Conservation (phyloP, 352 stramenopile genomes). For the Pseudoperonospora humuli region DNA sequence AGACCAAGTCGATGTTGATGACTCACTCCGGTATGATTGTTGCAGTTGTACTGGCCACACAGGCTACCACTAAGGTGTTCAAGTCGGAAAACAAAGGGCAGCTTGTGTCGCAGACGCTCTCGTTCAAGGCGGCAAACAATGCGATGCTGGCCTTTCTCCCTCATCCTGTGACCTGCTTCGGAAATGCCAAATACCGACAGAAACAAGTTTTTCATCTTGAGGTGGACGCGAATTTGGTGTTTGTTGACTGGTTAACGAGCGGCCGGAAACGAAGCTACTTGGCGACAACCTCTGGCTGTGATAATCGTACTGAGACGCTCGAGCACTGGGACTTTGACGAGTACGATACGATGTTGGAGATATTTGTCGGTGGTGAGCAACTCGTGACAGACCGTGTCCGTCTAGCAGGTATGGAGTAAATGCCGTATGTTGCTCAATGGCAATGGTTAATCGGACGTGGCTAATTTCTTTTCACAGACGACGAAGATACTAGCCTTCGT, state of each 20-base stretch:
- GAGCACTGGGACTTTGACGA: slow-evolving; percentile 77
- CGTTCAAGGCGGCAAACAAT: slow-evolving; percentile 34
- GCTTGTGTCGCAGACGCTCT: slow-evolving; percentile 48
- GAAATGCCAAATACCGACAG: slow-evolving; percentile 59
- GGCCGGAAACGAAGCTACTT: slow-evolving; percentile 77
- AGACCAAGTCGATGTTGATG: background rate
- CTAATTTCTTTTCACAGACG: slow-evolving; percentile 29
- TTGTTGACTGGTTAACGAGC: slow-evolving; percentile 82
- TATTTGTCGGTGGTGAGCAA: slow-evolving; percentile 42
- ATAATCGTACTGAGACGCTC: slow-evolving; percentile 55
- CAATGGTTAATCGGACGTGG: background rate
- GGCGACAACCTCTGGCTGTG: slow-evolving; percentile 43
- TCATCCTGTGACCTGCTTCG: slow-evolving; percentile 78
- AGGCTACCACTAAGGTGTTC: slow-evolving; percentile 86
- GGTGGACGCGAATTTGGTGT: slow-evolving; percentile 48
- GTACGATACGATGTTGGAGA: slow-evolving; percentile 59
- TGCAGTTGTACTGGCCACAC: slow-evolving; percentile 64
- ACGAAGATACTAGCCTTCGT: slow-evolving; percentile 54
- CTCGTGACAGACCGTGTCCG: slow-evolving; percentile 65
- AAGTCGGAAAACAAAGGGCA: slow-evolving; percentile 42
- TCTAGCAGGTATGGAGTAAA: slow-evolving; percentile 32
- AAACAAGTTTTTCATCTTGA: slow-evolving; percentile 52
- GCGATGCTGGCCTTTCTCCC: slow-evolving; percentile 71
- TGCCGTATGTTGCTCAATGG: background rate
- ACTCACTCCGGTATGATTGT: background rate